Conservation (phyloP, 2,329 filamentous ascomycete genomes). For the Fusarium newnesense region DNA sequence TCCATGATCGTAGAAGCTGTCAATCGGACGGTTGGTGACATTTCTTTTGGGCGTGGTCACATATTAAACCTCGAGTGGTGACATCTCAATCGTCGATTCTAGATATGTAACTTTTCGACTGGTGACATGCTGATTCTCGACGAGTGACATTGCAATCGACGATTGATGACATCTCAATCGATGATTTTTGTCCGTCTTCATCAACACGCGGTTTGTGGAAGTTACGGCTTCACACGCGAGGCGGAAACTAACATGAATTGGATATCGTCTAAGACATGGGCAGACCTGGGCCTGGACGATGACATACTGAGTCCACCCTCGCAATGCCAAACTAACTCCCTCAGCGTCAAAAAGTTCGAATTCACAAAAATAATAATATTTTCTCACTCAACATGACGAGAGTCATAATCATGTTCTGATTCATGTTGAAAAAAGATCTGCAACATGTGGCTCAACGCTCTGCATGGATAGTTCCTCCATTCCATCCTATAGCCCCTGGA, state of each 20-base stretch:
- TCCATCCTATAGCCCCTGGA: conserved; percentile 9
- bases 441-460: conserved; percentile 30
- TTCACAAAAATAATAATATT: background rate
- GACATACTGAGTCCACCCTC: background rate
- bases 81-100: background rate
- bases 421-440: conserved; percentile 13
- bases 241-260: background rate
- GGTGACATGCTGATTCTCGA: background rate
- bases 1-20: background rate
- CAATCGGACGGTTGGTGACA: background rate
- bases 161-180: background rate
- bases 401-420: background rate
- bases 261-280: background rate
- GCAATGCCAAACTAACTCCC: background rate
- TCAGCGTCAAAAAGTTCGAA: background rate
- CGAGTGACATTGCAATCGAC: background rate
- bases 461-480: conserved; percentile 19
- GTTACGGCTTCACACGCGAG: background rate
- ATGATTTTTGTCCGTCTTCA: background rate
- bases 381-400: background rate
- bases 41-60: background rate
- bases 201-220: background rate
- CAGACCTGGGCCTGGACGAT: background rate
- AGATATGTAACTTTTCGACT: background rate
- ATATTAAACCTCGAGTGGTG: background rate